phyloP scores from a whole-genome alignment of 225 moss, liverwort and hornwort genomes.

The Sphagnum tenellum region DNA sequence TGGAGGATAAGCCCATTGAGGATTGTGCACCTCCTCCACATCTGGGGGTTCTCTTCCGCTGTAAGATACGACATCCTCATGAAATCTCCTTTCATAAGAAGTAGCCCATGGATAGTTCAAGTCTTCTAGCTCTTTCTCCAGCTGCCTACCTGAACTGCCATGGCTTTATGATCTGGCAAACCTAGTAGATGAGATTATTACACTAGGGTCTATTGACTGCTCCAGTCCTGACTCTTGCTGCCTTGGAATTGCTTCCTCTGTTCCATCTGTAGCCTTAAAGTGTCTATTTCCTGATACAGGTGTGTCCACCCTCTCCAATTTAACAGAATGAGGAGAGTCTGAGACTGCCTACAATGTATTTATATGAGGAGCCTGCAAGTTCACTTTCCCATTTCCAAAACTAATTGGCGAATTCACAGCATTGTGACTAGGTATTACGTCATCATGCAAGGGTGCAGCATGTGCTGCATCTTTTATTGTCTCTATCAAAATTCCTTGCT shows the following conservation, averaged over 20 bases:
- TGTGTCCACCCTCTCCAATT: no score
- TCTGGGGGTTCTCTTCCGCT: constrained; percentile 11
- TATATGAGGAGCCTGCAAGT: constrained; percentile 1
- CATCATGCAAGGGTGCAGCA: no score
- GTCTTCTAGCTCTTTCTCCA: constrained; percentile 15
- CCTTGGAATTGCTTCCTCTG: constrained; percentile 14
- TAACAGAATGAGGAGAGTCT: background rate
- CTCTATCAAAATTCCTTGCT: no score
- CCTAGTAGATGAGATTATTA: no score
- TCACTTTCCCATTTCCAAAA: no score
- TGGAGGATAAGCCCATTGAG: constrained; percentile 11
- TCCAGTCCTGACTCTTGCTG: background rate
- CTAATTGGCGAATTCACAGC: no score
- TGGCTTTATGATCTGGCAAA: no score
- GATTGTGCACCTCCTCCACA: background rate
- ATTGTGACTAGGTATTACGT: no score
- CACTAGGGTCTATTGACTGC: constrained; percentile 7
- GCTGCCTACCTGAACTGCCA: constrained; percentile 6
- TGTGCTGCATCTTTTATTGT: no score
- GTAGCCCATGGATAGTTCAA: no score
- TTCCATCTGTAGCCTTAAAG: constrained; percentile 14
- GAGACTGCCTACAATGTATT: constrained; percentile 16
- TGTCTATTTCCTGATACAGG: constrained; percentile 13
- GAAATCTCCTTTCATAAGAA: no score
- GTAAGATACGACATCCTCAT: constrained; percentile 5